phyloP scores from a whole-genome alignment of 2,329 filamentous ascomycete genomes.

The Neofusicoccum sp. region DNA sequence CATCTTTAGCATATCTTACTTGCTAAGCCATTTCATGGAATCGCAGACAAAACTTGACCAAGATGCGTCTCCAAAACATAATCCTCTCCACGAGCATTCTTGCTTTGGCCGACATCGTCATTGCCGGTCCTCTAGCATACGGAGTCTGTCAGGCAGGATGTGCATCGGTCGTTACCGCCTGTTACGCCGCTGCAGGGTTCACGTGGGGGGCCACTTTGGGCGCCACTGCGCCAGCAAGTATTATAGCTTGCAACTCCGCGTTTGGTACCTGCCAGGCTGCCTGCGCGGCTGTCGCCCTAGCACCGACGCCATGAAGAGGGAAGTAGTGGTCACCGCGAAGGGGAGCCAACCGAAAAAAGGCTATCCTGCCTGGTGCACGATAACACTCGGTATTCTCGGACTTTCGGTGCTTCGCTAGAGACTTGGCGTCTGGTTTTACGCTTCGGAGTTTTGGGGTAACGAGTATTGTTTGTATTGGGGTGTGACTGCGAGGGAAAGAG shows the following conservation, averaged over 20 bases:
- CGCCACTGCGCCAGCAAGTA: slow-evolving; percentile 39
- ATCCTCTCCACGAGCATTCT: neutral
- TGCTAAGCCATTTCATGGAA: too few species aligned
- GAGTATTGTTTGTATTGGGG: too few species aligned
- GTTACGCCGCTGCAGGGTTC: slow-evolving; percentile 46
- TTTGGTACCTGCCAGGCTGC: slow-evolving; percentile 48
- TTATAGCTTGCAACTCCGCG: slow-evolving; percentile 47
- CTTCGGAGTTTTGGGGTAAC: too few species aligned
- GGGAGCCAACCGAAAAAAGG: too few species aligned
- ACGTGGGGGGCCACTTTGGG: slow-evolving; percentile 43
- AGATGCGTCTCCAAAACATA: neutral
- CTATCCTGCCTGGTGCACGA: too few species aligned
- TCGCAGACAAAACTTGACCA: too few species aligned
- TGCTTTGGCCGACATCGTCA: neutral
- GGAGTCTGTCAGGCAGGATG: slow-evolving; percentile 51
- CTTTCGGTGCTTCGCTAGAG: too few species aligned
- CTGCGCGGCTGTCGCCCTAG: slow-evolving; percentile 40
- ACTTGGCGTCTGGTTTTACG: too few species aligned
- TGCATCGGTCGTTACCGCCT: slow-evolving; percentile 44
- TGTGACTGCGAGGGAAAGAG: too few species aligned
- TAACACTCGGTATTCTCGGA: too few species aligned
- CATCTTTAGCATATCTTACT: too few species aligned
- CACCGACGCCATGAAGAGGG: slow-evolving; percentile 32
- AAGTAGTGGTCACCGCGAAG: too few species aligned
- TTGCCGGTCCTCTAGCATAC: slow-evolving; percentile 40